phyloP scores from a whole-genome alignment of 306 rosid species.

The Datisca glomerata region DNA sequence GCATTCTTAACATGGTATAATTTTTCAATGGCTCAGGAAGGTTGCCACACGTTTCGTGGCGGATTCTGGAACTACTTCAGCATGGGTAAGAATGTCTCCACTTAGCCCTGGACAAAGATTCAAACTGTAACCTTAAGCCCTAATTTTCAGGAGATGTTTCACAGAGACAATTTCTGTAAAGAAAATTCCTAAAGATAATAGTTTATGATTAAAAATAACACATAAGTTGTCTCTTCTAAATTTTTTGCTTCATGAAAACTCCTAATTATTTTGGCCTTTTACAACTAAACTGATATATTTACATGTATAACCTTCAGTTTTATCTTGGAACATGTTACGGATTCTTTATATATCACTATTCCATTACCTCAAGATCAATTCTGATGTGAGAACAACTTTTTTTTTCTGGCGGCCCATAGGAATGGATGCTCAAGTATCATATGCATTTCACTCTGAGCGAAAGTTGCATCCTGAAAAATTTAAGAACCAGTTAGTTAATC shows the following conservation, averaged over 20 bases:
- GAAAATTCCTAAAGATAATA: background rate
- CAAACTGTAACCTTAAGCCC: conserved; percentile 7
- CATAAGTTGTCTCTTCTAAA: background rate
- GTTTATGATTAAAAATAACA: background rate
- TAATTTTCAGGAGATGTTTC: conserved; percentile 2
- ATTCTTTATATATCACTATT: background rate
- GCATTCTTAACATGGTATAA: conserved; percentile 6
- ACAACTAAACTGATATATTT: no score
- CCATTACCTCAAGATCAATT: background rate
- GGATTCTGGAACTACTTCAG: conserved; percentile 99
- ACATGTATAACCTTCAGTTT: background rate
- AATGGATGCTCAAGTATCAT: conserved; percentile 98
- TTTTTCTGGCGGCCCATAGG: conserved; percentile 32
- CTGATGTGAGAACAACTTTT: conserved; percentile 3
- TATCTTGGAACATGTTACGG: background rate
- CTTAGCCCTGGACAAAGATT: conserved; percentile 1
- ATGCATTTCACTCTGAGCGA: conserved; percentile 89
- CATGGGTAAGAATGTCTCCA: conserved; percentile 59
- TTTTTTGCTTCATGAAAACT: no score
- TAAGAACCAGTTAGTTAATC: conserved; percentile 75
- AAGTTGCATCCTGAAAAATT: conserved; percentile 88
- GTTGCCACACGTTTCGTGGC: conserved; percentile 84
- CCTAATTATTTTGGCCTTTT: no score
- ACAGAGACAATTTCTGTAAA: background rate
- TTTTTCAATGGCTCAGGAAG: conserved; percentile 48